A percentile compares a stretch with the other conserved stretches of the same genome.
These are phyloP conservation scores for Cardamine chenopodiifolia DNA, from an alignment of 345 rosid genomes.

Conservation along the genomic window DNA sequence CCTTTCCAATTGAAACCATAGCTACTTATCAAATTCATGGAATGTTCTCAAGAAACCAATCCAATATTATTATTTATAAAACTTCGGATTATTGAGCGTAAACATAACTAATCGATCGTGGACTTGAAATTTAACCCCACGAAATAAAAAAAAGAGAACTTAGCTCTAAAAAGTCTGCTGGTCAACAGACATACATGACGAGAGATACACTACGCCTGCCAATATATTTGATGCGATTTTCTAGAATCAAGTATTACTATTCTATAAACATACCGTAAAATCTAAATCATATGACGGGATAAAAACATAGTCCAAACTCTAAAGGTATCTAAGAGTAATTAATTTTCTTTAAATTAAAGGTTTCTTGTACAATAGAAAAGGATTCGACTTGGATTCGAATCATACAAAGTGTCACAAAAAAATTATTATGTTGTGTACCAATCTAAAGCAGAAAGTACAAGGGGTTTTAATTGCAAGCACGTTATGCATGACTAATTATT, in stretches of 20 bases:
- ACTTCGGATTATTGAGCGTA: not conserved
- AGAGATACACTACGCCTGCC: conserved; percentile 41
- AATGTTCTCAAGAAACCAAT: not conserved
- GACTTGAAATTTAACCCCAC: not conserved
- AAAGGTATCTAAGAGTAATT: not conserved
- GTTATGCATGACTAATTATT: too few relatives aligned
- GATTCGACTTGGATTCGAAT: conserved; percentile 5
- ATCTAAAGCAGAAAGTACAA: not conserved
- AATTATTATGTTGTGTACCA: not conserved
- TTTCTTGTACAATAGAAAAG: not conserved
- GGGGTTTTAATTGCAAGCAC: too few relatives aligned
- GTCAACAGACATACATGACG: conserved; percentile 30
- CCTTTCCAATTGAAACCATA: not conserved
- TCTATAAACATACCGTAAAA: conserved; percentile 2
- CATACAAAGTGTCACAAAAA: not conserved
- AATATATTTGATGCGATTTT: conserved; percentile 35
- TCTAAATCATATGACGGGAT: conserved; percentile 12
- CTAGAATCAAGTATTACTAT: conserved; percentile 27
- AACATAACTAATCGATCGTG: not conserved
- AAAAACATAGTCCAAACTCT: conserved; percentile 28
- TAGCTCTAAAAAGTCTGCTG: conserved; percentile 14
- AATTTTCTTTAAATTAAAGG: not conserved
- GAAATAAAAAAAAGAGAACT: conserved; percentile 10
- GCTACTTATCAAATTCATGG: not conserved
- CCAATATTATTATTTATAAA: not conserved